Evolutionary conservation across 257 asterid species (phyloP).

Genomic region (Gentiana macrophylla): DNA sequence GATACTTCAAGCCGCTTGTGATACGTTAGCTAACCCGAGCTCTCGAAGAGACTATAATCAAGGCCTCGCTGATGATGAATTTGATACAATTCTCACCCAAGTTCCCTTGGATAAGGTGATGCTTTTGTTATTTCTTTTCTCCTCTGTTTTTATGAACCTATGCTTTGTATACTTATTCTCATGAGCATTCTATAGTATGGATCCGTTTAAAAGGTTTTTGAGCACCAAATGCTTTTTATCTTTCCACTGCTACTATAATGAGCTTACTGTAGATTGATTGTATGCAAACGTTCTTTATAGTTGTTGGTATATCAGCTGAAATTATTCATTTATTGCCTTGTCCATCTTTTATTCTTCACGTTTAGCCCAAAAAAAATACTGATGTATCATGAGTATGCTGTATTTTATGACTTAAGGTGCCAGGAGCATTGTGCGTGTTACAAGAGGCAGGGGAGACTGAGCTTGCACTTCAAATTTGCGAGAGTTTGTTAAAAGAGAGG

Average conservation of each 20-base stretch:
- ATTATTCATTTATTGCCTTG: too few relatives aligned
- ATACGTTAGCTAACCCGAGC: constrained; percentile 57
- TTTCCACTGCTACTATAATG: too few relatives aligned
- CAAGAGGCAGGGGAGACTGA: constrained; percentile 95
- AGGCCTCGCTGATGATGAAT: constrained; percentile 70
- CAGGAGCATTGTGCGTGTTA: constrained; percentile 82
- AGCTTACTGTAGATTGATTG: too few relatives aligned
- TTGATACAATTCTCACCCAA: constrained; percentile 57
- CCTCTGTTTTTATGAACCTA: not conserved
- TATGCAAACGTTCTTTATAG: too few relatives aligned
- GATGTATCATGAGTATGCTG: too few relatives aligned
- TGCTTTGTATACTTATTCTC: too few relatives aligned
- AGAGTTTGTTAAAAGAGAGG: constrained; percentile 73
- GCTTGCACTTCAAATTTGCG: constrained; percentile 81
- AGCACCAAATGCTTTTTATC: too few relatives aligned
- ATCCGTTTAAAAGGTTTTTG: too few relatives aligned
- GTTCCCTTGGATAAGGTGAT: constrained; percentile 97
- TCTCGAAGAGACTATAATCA: constrained; percentile 82
- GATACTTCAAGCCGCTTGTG: constrained; percentile 94
- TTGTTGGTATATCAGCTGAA: too few relatives aligned
- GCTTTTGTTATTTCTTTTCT: not conserved
- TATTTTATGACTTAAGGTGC: constrained; percentile 35
- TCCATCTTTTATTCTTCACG: not conserved
- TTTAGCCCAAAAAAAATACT: too few relatives aligned
- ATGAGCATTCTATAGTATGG: too few relatives aligned